Evolutionary conservation across 2,329 filamentous ascomycete species (phyloP), one percentile per base, ranked within the genome.

Genomic region (Metarhizium sp.): DNA sequence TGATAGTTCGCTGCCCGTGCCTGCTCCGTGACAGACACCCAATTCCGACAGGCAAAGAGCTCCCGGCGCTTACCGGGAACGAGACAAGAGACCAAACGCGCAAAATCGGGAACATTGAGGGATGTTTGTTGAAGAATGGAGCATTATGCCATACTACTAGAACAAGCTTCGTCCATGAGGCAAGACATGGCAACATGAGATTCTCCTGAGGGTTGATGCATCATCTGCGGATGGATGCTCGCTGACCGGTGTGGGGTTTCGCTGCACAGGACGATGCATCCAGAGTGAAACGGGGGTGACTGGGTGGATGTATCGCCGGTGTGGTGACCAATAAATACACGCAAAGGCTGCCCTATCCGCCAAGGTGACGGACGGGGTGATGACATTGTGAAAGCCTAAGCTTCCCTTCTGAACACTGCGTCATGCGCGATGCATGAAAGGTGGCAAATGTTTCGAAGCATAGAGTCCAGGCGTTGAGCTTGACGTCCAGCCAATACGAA

Each of bases 211-310:
- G 14, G 42, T 16, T 11, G 29, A 45, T 10, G 18, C 40, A 46
- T 48, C 32, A 30, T 32, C 14, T 14, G 14, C n/a, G 11, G 43
- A 29, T 6, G 38, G 43, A 29, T 6, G 38, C 45, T 2, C 40
- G 47, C 54, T 53, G 45, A 58, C 56, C 56, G 56, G 54, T 54
- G 56, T 58, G 54, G 57, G 46, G 57, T 47, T 34, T 16, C 6
- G 38, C 29, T 32, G 43, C 36, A 49, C n/a, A 42, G 46, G 11
- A 38, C 36, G 25, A 34, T 7, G 32, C 32, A 8, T 34, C 32
- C 32, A 34, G 32, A 34, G 32, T 34, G 32, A 34, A 34, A 34
- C 7, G 10, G 32, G 32, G 32, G 6, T 34, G 32, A 34, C 32
- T 11, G 32, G 10, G 32, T 34, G 32, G 10, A 10, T 34, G 25